Evolutionary conservation across 805 yeast species (phyloP).

Genomic region (Kurtzmaniella fragi): DNA sequence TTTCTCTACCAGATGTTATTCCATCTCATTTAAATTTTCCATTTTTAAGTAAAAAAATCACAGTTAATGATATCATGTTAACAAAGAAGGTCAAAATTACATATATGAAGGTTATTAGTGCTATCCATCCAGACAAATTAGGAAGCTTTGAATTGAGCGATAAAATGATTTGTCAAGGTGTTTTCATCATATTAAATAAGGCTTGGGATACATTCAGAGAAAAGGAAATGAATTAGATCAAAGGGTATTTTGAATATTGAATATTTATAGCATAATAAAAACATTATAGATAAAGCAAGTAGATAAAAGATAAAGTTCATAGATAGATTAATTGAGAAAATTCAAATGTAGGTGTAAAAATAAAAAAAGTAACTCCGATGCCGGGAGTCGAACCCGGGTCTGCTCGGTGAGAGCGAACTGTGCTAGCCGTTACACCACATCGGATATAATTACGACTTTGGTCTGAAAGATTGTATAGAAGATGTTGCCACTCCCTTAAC

Average conservation of each 20-base stretch:
- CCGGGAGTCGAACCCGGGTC: constrained; percentile 85
- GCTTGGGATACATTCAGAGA: constrained; percentile 85
- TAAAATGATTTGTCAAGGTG: constrained; percentile 80
- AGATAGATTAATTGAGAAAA: too few species aligned
- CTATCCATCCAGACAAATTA: constrained; percentile 83
- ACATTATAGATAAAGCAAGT: not conserved
- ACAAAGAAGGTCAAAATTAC: constrained; percentile 84
- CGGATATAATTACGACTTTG: constrained; percentile 31
- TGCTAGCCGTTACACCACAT: constrained; percentile 51
- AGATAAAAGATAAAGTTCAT: not conserved
- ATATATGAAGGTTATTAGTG: constrained; percentile 77
- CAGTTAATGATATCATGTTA: constrained; percentile 71
- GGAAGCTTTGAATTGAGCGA: constrained; percentile 57
- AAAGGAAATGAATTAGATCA: constrained; percentile 30
- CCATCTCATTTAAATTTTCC: constrained; percentile 34
- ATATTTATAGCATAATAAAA: not conserved
- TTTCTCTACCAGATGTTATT: constrained; percentile 62
- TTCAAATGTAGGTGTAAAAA: not conserved
- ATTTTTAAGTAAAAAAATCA: constrained; percentile 35
- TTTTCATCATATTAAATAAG: constrained; percentile 74
- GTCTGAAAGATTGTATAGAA: too few species aligned
- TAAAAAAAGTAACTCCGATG: constrained; percentile 46
- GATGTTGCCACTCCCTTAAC: too few species aligned
- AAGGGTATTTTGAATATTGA: not conserved
- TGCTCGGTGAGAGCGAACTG: constrained; percentile 53